A percentile compares a stretch with the other conserved stretches of the same genome.
Evolutionary conservation across 768 basidiomycete species (phyloP).

Genomic region (Boletus reticuloceps): DNA sequence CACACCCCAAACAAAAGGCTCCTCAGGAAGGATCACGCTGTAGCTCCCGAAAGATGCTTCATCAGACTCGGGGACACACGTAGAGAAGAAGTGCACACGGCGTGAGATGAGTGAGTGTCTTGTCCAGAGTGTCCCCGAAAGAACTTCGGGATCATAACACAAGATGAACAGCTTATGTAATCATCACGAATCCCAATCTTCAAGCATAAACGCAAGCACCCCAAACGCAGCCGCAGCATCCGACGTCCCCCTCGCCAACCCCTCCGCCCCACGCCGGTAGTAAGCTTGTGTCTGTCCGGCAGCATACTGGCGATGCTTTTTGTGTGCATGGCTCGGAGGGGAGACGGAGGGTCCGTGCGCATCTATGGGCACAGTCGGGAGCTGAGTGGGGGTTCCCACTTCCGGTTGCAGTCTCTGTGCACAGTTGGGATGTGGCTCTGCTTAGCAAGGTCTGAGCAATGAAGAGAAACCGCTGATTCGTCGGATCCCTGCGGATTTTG

Average conservation of each 20-base stretch:
- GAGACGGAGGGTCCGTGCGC: too few species aligned
- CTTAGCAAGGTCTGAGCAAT: too few species aligned
- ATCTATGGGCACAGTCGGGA: too few species aligned
- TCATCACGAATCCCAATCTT: conserved; percentile 65
- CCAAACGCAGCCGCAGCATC: conserved; percentile 65
- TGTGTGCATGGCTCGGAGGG: too few species aligned
- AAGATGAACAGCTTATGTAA: background rate
- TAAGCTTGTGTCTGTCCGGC: too few species aligned
- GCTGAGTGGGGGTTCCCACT: too few species aligned
- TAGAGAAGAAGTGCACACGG: conserved; percentile 5
- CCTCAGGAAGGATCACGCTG: conserved; percentile 59
- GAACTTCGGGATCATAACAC: conserved; percentile 1
- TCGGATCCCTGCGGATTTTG: too few species aligned
- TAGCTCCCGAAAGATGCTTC: conserved; percentile 48
- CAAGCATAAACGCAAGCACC: conserved; percentile 70
- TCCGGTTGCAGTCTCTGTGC: too few species aligned
- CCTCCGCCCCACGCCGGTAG: conserved; percentile 69
- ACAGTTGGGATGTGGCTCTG: too few species aligned
- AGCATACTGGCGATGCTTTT: too few species aligned
- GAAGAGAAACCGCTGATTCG: too few species aligned
- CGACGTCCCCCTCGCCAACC: conserved; percentile 56
- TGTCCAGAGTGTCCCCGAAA: background rate
- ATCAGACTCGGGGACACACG: background rate
- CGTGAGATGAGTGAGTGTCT: background rate
- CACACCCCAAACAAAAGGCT: conserved; percentile 64